Base-by-base conservation (phyloP, 164 flowering plant genomes). In the Kingdonia uniflora region DNA sequence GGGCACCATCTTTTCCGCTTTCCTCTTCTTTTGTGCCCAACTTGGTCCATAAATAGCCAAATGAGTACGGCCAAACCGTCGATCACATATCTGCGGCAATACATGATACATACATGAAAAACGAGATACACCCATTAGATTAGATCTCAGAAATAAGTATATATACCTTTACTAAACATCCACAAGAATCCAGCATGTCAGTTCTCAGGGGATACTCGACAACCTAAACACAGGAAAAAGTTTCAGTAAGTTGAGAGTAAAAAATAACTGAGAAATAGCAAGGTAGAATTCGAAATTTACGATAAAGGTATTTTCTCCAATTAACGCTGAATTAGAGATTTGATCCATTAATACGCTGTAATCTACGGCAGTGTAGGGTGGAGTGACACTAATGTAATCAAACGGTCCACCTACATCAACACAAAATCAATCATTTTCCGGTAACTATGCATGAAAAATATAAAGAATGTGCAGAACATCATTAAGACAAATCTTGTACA, bases 361-460 rank as follows among this genome's bases (percentile, higher is more conserved):
- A 64, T 85, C 81, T 38, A 91, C 97, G 60, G 70, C 72, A 20
- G 64, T 76, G 54, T 91, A 91, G 16, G 97, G 97, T 57, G 97
- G 96, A 29, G 97, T 90, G 22, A 87, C 96, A 69, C 97, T 90
- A 29, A 90, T 69, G 56, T 82, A 90, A 74, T 81, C 89, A 79
- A 90, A 90, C 52, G 76, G 33, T 26, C 72, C 77, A 64, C 64
- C 58, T 60, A 54, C 60, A 57, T 73, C 86, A 78, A 40, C 60
- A 67, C 21, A 42, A 46, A 46, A 50, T n/a, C 45, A 64, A 40
- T 0, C 12, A 1, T 57, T 42, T 21, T 23, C 47, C 12, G 2
- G 23, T 44, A 51, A 63, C 15, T 13, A 44, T 16, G 20, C 40
- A 37, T 42, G 13, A 22, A 38, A 48, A 54, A 2, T 33, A 26